Evolutionary conservation across 257 asterid genomes (phyloP), one percentile per base, ranked within the genome.

Genomic region (Coffea eugenioides): DNA sequence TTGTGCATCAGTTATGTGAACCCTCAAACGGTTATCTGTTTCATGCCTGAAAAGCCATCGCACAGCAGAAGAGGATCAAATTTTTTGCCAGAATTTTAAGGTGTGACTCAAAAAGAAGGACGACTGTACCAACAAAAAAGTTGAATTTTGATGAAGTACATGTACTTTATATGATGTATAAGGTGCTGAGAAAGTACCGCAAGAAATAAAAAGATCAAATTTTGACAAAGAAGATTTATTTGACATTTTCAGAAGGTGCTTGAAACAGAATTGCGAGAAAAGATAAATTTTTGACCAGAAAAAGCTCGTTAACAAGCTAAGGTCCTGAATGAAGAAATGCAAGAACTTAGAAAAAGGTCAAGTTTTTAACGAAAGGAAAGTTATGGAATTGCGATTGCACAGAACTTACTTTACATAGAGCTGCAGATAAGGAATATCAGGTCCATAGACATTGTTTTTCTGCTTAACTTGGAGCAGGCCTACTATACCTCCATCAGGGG

Each of bases 1-100:
- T 1, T 85, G 82, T 16, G 97, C 99, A 72, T 93, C 98, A 5
- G 97, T 92, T 14, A 95, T 93, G 78, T 88, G 97, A 88, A 95
- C 91, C 83, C 99, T 90, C 83, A 95, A 79, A 2, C 97, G 92
- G 80, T 73, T 80, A 3, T 88, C 91, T 25, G 97, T 87, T 88
- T 95, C 99, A 74, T 93, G 97, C 90, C 97, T 95, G 85, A 6
- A 67, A 65, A 46, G 0, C 62, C 71, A 54, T 77, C 2, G 45
- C 0, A 0, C 34, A 9, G 6, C 52, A 34, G 4, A 34, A 56
- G 34, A 73, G 31, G 48, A 43, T 71, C 13, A 49, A 25, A 43
- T 27, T 72, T 72, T 72, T 25, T 62, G 27, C 15, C 49, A 71
- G 6, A 36, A 25, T 8, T 49, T 36, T 0, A n/a, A 62, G 8